Evolutionary conservation across 116 monocot species (phyloP), one percentile per base, ranked within the genome.

Genomic region (Dioscorea cayenensis): DNA sequence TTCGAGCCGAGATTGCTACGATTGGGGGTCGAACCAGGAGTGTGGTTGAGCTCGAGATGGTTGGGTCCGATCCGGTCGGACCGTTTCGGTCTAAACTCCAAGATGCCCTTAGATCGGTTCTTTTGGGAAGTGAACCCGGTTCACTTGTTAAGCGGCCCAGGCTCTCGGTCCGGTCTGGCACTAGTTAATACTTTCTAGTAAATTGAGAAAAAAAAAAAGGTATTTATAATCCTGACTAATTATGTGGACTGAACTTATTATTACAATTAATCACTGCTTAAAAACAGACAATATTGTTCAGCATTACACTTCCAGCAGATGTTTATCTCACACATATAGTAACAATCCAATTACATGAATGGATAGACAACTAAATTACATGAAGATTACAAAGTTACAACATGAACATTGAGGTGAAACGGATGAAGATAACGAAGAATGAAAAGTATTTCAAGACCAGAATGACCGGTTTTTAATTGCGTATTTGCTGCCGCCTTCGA

Each of bases 401-500:
- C 43, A 43, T 10, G 12, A 43, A 43, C 43, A 43, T 43, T 12
- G 43, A 59, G 32, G 32, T 2, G 32, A 32, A 32, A 32, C 4
- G 2, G 4, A 32, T 32, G 32, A 32, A 32, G 4, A 32, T 32
- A 32, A 32, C 3, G 32, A 32, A 2, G 32, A 32, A 32, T 32
- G 32, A 2, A 2, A 59, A 23, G 62, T 12, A 20, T 59, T 62
- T 95, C 76, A 95, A 69, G 85, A 82, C 96, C 96, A 96, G 8
- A 90, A 74, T 16, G 84, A 69, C 7, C 68, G 84, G 67, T 90
- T 73, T 64, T 86, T 96, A 20, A 92, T 83, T 35, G 78, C 90
- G 77, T 88, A 96, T 70, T 90, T 90, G 82, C 90, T 90, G 49
- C 87, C 90, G n/a, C 92, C 96, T 66, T 92, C 90, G 55, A 85